Conservation (phyloP, 352 stramenopile genomes). For the Aphanomyces stellatus region DNA sequence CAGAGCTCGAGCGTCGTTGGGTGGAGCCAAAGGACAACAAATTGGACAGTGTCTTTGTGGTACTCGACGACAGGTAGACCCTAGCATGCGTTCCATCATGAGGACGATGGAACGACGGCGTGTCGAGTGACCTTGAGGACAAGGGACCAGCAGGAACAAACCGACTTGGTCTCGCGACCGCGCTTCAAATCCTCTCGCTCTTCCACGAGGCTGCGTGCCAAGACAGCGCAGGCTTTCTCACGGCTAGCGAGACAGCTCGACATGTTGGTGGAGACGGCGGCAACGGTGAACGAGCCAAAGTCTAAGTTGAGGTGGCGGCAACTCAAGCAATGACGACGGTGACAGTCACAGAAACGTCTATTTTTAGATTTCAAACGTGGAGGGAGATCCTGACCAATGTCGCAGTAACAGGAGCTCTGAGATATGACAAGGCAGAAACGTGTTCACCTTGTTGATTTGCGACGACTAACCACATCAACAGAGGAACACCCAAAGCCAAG, state of each 20-base stretch:
- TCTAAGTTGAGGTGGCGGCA: too few relatives aligned
- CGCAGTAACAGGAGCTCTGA: neutral
- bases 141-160: constrained; percentile 1
- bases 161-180: neutral
- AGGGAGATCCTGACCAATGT: too few relatives aligned
- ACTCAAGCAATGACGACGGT: neutral
- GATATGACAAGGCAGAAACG: neutral
- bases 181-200: neutral
- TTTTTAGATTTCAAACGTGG: neutral
- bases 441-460: neutral
- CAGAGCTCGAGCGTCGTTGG: constrained; percentile 1
- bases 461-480: too few relatives aligned
- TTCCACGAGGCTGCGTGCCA: constrained; percentile 5
- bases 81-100: neutral
- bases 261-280: neutral
- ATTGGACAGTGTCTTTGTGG: neutral
- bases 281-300: neutral
- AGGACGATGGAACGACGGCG: neutral
- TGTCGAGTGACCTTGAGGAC: constrained; percentile 1
- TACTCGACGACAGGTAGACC: neutral
- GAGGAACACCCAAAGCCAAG: neutral
- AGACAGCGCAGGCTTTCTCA: neutral
- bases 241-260: neutral
- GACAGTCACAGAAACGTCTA: neutral
- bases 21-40: constrained; percentile 3